These are phyloP conservation scores for Erucastrum elatum DNA, from an alignment of 345 rosid species.

Conservation along the genomic window DNA sequence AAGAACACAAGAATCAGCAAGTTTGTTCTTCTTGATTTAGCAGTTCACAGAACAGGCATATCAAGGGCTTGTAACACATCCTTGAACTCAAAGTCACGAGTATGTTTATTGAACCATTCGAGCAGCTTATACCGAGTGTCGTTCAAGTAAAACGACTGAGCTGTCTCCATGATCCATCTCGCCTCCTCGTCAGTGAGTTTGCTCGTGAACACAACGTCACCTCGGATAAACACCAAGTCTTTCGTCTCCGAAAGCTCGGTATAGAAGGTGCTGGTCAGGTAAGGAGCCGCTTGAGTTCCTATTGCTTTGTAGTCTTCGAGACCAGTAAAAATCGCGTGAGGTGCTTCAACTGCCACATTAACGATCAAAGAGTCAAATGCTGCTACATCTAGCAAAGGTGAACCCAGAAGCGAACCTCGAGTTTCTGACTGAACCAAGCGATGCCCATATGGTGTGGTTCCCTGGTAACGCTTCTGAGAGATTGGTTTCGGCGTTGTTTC, in stretches of 20 bases:
- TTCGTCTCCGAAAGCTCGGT: slow-evolving; percentile 79
- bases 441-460: slow-evolving; percentile 59
- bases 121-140: slow-evolving; percentile 76
- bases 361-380: no score
- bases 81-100: slow-evolving; percentile 81
- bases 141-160: slow-evolving; percentile 85
- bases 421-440: slow-evolving; percentile 66
- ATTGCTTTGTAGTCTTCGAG: slow-evolving; percentile 98
- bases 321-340: slow-evolving; percentile 85
- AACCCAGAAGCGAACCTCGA: slow-evolving; percentile 84
- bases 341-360: slow-evolving; percentile 73
- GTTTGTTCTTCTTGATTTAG: neutral
- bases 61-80: slow-evolving; percentile 77
- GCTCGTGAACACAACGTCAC: slow-evolving; percentile 87
- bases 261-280: slow-evolving; percentile 65
- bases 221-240: slow-evolving; percentile 78
- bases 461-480: slow-evolving; percentile 45
- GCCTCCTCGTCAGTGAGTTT: slow-evolving; percentile 86
- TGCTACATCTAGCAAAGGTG: slow-evolving; percentile 44
- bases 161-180: slow-evolving; percentile 82
- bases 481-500: slow-evolving; percentile 12
- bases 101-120: slow-evolving; percentile 74
- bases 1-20: slow-evolving; percentile 11
- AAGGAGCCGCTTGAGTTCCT: slow-evolving; percentile 94
- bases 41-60: slow-evolving; percentile 64